These are phyloP conservation scores for Albatrellus sp. DNA, from an alignment of 1,284 basidiomycete genomes.

Conservation along the genomic window DNA sequence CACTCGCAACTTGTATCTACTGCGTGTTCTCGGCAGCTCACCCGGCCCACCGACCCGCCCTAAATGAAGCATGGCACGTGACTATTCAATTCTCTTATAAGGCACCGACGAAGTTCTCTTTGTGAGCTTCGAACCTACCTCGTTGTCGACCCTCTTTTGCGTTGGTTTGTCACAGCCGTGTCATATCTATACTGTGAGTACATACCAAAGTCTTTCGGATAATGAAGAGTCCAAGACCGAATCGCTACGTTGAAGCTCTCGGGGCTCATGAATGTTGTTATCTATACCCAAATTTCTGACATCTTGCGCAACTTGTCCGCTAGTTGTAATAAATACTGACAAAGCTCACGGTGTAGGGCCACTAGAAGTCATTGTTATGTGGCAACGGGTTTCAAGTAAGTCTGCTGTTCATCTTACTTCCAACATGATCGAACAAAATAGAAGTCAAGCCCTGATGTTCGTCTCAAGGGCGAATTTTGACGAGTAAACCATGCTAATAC, in stretches of 20 bases:
- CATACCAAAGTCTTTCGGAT: too few species aligned
- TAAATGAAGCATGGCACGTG: slow-evolving; percentile 4
- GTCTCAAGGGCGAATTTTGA: slow-evolving; percentile 11
- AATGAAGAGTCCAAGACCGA: slow-evolving; percentile 9
- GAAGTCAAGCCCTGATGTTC: slow-evolving; percentile 12
- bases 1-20: not conserved
- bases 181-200: too few species aligned
- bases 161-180: not conserved
- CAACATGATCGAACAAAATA: slow-evolving; percentile 12
- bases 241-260: slow-evolving; percentile 13
- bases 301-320: not conserved
- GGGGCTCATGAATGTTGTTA: slow-evolving; percentile 9
- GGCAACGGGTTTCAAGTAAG: slow-evolving; percentile 5
- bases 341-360: not conserved
- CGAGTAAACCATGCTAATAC: slow-evolving; percentile 14
- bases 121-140: not conserved
- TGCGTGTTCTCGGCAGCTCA: not conserved
- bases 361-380: too few species aligned
- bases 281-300: slow-evolving; percentile 15
- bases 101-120: not conserved
- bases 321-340: slow-evolving; percentile 2
- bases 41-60: slow-evolving; percentile 1
- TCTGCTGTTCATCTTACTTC: not conserved
- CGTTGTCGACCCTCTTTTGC: slow-evolving; percentile 3
- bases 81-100: not conserved